phyloP scores from a whole-genome alignment of 2,329 filamentous ascomycete species.

The Pezicula carpinea region DNA sequence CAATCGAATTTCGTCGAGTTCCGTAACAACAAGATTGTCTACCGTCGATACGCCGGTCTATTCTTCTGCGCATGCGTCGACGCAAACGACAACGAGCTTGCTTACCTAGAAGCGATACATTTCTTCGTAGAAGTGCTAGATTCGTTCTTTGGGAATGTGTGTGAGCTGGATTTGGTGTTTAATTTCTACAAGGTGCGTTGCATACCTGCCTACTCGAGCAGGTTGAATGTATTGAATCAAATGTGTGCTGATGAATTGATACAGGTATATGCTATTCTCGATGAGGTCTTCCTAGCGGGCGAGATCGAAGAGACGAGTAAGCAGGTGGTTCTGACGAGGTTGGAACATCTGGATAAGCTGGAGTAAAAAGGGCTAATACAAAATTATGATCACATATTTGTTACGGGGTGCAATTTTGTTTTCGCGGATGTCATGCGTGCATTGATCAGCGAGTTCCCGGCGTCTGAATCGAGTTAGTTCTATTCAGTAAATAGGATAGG shows the following conservation, averaged over 20 bases:
- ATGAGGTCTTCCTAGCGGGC: constrained; percentile 95
- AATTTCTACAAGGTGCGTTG: constrained; percentile 65
- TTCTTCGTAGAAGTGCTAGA: constrained; percentile 99
- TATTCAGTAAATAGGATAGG: too few species aligned
- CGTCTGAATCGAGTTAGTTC: too few species aligned
- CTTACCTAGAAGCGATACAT: constrained; percentile 95
- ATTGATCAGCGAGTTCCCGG: too few species aligned
- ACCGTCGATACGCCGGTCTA: constrained; percentile 92
- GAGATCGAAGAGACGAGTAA: constrained; percentile 99
- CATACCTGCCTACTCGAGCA: background rate
- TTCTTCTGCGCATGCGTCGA: constrained; percentile 99
- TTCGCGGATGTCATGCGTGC: too few species aligned
- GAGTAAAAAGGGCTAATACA: constrained; percentile 51
- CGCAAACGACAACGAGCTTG: constrained; percentile 97
- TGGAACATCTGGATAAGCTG: constrained; percentile 95
- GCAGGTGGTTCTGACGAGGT: constrained; percentile 87
- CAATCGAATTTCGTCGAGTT: constrained; percentile 99
- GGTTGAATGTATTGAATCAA: background rate
- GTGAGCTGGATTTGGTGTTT: constrained; percentile 88
- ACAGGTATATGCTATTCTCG: constrained; percentile 92
- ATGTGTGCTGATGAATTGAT: constrained; percentile 1
- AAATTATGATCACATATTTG: background rate
- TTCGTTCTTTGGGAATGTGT: constrained; percentile 98
- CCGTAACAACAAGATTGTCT: constrained; percentile 93
- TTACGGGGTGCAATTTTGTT: too few species aligned